Evolutionary conservation across 2,329 filamentous ascomycete species (phyloP).

Genomic region (Periconia sp.): DNA sequence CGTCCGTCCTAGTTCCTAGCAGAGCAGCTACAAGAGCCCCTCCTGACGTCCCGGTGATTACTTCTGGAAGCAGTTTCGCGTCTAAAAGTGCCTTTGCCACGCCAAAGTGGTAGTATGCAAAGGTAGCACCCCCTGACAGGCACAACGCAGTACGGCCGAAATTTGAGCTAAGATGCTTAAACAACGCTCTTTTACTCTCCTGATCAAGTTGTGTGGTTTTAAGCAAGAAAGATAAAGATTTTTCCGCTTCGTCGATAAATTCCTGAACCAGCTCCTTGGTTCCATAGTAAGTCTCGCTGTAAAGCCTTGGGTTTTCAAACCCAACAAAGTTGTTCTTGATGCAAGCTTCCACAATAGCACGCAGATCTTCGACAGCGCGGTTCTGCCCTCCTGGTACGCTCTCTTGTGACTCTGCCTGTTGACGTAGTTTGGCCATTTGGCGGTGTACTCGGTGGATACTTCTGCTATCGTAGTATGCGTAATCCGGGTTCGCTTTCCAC

Average conservation of each 20-base stretch:
- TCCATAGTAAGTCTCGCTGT: slow-evolving; percentile 95
- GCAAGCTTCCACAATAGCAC: slow-evolving; percentile 78
- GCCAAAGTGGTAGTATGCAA: slow-evolving; percentile 96
- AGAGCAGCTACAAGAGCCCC: slow-evolving; percentile 87
- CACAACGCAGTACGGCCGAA: slow-evolving; percentile 91
- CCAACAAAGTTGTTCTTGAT: slow-evolving; percentile 98
- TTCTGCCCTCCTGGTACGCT: slow-evolving; percentile 38
- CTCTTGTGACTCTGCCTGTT: slow-evolving; percentile 59
- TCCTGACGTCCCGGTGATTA: slow-evolving; percentile 95
- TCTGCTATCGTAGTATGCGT: slow-evolving; percentile 82
- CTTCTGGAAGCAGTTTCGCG: slow-evolving; percentile 80
- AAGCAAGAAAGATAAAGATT: slow-evolving; percentile 67
- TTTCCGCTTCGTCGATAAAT: slow-evolving; percentile 83
- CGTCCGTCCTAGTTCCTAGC: slow-evolving; percentile 85
- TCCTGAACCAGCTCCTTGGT: slow-evolving; percentile 94
- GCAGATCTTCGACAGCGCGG: slow-evolving; percentile 72
- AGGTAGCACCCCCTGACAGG: slow-evolving; percentile 87
- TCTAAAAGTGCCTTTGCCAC: slow-evolving; percentile 89
- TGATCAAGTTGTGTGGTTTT: slow-evolving; percentile 66
- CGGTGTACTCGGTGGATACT: slow-evolving; percentile 77
- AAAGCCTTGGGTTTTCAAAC: slow-evolving; percentile 89
- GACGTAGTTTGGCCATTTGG: slow-evolving; percentile 68
- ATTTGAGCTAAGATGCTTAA: slow-evolving; percentile 87
- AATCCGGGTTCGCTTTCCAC: slow-evolving; percentile 75
- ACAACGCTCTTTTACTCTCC: slow-evolving; percentile 77